Evolutionary conservation across 306 rosid species (phyloP), one percentile per base, ranked within the genome.

Genomic region (Begonia loranthoides): DNA sequence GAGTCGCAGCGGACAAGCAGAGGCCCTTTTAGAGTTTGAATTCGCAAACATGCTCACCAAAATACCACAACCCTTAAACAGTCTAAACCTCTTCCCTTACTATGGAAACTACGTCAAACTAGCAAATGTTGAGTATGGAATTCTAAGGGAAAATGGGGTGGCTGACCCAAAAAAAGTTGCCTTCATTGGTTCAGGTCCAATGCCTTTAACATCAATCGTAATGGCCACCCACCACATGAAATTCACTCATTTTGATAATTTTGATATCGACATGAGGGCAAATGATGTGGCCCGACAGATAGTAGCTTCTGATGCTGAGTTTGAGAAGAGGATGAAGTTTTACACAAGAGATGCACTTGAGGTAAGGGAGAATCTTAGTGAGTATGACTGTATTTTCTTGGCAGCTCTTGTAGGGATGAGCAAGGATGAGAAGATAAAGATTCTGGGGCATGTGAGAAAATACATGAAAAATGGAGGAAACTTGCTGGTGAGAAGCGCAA

Each of bases 111-210:
- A 87, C 55, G 60, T 87, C 12, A 74, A 79, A 60, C 66, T 87
- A 33, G 84, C 84, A 15, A 61, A 62, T 52, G 17, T 77, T 45
- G 95, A 87, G 61, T 21, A 55, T 56, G 68, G 54, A 41, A 70
- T 87, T 45, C 70, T 87, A 5, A 57, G 49, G 12, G 71, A 67
- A 13, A 77, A 77, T 19, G 86, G 76, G 1, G 49, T 77, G 13
- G 50, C 39, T 13, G 43, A 52, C 19, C 65, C 84, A 9, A 75
- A 77, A 46, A 87, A 63, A 41, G 76, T 82, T 1, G 84, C 95
- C 0, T 87, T 82, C 46, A 61, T 87, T 1, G 93, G 95, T 16
- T 87, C 95, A 0, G 95, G 95, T n/a, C 89, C 95, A 49, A 61
- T 82, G 81, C 89, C 93, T 40, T 73, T 87, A 45, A 70, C 82